Base-by-base conservation (phyloP, 2,329 filamentous ascomycete species). In the Fusarium austroafricanum region DNA sequence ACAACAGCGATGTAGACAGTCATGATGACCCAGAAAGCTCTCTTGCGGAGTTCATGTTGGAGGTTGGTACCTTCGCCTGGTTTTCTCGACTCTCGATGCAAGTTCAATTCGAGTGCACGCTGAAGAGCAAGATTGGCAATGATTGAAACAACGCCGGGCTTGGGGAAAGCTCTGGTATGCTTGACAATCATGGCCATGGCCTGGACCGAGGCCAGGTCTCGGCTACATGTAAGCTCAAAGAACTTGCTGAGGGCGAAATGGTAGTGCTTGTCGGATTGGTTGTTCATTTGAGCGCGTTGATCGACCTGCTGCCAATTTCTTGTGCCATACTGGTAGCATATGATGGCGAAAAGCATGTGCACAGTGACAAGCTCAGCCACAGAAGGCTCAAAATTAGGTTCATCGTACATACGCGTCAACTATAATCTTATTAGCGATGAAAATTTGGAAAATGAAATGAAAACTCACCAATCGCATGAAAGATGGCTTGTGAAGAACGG, bases 321-420 rank as follows among this genome's bases (percentile, higher is more conserved):
- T 6, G 89, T 83, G n/a, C 90, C 90, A 61, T 89, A 92, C 71
- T 96, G 92, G 70, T 91, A 93, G 74, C 90, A 89, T 71, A 95
- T 91, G 49, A 89, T 89, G 12, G 92, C 90, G 60, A 96, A 89
- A 40, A 96, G 86, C 88, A 94, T 92, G 77, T 95, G 91, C 1
- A 94, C 84, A 58, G 88, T 87, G 39, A 92, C 90, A 2, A 84
- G 83, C 74, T 96, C 89, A 3, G 91, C 84, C 0, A 86, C 77
- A 0, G 86, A 85, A 2, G 91, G 86, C 50, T 84, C 81, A 75
- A 90, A 92, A 55, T 76, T 81, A 17, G 86, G 83, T 53, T 94
- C 90, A 71, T 93, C 89, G 75, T 94, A 94, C 54, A 93, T 86
- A 61, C 87, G 84, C 9, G 82, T 82, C 68, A 91, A 80, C 87